A percentile compares a stretch with the other conserved stretches of the same genome.
These are phyloP conservation scores for Anethum foeniculum DNA, from an alignment of 140 eudicot species.

Conservation along the genomic window DNA sequence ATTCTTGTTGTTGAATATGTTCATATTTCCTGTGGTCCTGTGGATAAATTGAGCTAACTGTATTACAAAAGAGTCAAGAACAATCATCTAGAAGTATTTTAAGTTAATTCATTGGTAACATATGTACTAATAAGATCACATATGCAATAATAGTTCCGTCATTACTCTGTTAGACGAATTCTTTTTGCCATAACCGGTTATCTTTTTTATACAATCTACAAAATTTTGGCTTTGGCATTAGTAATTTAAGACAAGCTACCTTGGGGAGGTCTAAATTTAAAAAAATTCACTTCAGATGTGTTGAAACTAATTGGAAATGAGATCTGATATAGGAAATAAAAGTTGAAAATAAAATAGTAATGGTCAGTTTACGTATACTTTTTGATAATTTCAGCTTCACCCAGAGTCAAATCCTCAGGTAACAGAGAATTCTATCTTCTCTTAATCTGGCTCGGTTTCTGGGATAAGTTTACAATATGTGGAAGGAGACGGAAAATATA, in stretches of 20 bases:
- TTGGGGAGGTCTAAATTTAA: too few relatives aligned
- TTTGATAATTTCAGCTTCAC: not conserved
- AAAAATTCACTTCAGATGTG: too few relatives aligned
- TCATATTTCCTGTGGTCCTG: not conserved
- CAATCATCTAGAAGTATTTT: not conserved
- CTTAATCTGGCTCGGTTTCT: not conserved
- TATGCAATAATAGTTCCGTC: not conserved
- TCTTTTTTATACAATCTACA: too few relatives aligned
- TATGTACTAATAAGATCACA: not conserved
- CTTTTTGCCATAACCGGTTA: too few relatives aligned
- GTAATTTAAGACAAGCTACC: too few relatives aligned
- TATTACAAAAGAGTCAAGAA: not conserved
- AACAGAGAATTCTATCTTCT: not conserved
- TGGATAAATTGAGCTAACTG: not conserved
- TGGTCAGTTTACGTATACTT: not conserved
- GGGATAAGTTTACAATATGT: not conserved
- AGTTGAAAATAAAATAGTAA: too few relatives aligned
- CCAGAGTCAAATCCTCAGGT: not conserved
- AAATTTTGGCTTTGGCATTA: too few relatives aligned
- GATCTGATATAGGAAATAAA: too few relatives aligned
- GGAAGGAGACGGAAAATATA: not conserved
- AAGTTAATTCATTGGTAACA: not conserved
- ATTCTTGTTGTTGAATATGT: too few relatives aligned
- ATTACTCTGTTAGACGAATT: too few relatives aligned
- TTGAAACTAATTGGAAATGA: too few relatives aligned